Base-by-base conservation (phyloP, 257 asterid genomes). In the Gentiana macrophylla region DNA sequence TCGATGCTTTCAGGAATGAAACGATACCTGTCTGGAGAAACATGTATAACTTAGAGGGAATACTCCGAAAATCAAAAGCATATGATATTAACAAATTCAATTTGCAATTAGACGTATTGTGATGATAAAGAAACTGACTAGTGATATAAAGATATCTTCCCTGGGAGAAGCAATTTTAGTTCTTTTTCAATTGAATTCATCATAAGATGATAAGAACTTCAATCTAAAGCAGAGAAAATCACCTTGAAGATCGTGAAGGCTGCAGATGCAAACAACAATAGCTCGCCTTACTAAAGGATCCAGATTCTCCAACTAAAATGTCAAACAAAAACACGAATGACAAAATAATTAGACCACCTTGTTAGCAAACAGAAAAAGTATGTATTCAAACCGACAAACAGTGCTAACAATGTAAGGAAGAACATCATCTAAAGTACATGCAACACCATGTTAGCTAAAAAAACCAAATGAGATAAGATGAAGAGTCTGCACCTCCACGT, bases 221-320 rank as follows among this genome's bases (percentile, higher is more conserved):
- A 41, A 7, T 41, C 46, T 41, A 41, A 41, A 41, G 32, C 37
- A 57, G 57, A 12, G 54, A 74, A 63, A 68, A 55, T 70, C 72
- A 86, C 96, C 94, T 73, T 64, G 95, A 75, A 91, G 92, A 79
- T 91, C 89, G 52, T 88, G 84, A 79, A 87, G n/a, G n/a, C 72
- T 50, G 77, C 67, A 71, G 83, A 51, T 65, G 89, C 82, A 61
- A 61, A 93, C 94, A 61, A 79, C 76, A 74, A 91, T 75, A 63
- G 98, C 98, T 70, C 94, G 90, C 62, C 70, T 76, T 35, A 87
- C 96, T 77, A 91, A 57, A 70, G 98, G 95, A 72, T 91, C 98
- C 74, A 91, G 75, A 70, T 76, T 81, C 77, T 84, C 95, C 64
- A 91, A 67, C 98, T 90, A 82, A 52, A 64, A 69, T 53, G 58